Evolutionary conservation across 1,284 basidiomycete genomes (phyloP), one percentile per base, ranked within the genome.

Genomic region (Peniophora sp.): DNA sequence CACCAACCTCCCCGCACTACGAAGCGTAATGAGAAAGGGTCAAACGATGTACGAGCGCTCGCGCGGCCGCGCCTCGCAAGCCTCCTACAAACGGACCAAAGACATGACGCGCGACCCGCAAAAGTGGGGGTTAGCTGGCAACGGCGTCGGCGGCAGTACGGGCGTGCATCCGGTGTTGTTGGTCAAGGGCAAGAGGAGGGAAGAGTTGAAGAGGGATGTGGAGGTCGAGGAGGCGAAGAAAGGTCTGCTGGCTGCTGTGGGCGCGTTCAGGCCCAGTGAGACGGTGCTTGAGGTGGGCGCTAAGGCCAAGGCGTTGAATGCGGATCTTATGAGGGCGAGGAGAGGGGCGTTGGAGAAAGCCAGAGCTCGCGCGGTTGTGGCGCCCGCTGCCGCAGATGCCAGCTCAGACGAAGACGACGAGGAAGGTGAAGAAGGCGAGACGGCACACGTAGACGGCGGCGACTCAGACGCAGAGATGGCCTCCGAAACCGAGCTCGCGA

Each of bases 11-110:
- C 71, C 79, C 2, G 72, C 78, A n/a, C 69, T 97, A 20, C 76
- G 86, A n/a, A 80, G 83, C 9, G 92, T 99, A 49, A 96, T 97
- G 81, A 75, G 78, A 51, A 83, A 92, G 48, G 96, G 95, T 0
- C 94, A 97, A 57, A 73, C 78, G 6, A 91, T 98, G 90, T 99
- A 97, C 64, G 93, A 97, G 62, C 84, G 93, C 24, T 94, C 91
- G 53, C 87, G 92, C 62, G 85, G 87, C 27, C 97, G 96, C 63
- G 95, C 96, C 3, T 88, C 85, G 58, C 77, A 83, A 17, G 85
- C 86, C 51, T 89, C 87, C 58, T 92, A 97, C 70, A 83, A 86
- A 56, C 81, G 93, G 10, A 87, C 95, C 5, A 99, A 98, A 66
- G 85, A 86, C 51, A 88, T 97, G 75, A 74, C 79, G 53, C 89